Base-by-base conservation (phyloP, 805 yeast genomes). In the Cyberlindnera mrakii region DNA sequence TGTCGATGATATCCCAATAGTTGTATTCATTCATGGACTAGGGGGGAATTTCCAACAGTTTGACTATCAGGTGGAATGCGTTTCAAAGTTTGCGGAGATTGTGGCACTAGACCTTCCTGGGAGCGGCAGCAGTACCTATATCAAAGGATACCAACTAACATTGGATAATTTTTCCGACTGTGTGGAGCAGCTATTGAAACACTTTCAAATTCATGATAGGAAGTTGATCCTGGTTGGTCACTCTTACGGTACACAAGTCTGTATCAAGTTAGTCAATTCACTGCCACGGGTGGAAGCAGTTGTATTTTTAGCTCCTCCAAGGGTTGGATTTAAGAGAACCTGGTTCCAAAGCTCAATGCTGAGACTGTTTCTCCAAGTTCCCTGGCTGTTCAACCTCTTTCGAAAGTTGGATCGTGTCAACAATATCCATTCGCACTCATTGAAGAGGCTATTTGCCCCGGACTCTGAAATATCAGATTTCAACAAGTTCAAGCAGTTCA, bases 31-130 rank as follows among this genome's bases (percentile, higher is more conserved):
- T 16, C 97, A 89, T 65, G 98, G 98, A 0, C 62, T 91, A 17
- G 98, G 97, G 1, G 98, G 98, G 2, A 91, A 82, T 53, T 67
- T 85, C 58, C 77, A 87, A 18, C 96, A 89, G 59, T 90, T 90
- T 59, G 93, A 85, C 54, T 80, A 82, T 1, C 54, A 51, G 37
- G 64, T 86, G 32, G 80, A 78, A 23, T 67, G 77, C 40, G 75
- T 85, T 50, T 79, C 76, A 50, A 74, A 80, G 33, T 37, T 15
- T 48, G 74, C 78, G 47, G 82, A 78, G 43, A 73, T 88, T 16
- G 56, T 85, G 33, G 77, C 90, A 0, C 52, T 90, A 14, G 98
- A 90, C 59, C 65, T 89, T 40, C 96, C 96, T 1, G 98, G 97
- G 0, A 87, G 87, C 61, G 98, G 98, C 1, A 34, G 34, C 9